Conservation (phyloP, 331 rosid species). For the Acacia pycnantha region DNA sequence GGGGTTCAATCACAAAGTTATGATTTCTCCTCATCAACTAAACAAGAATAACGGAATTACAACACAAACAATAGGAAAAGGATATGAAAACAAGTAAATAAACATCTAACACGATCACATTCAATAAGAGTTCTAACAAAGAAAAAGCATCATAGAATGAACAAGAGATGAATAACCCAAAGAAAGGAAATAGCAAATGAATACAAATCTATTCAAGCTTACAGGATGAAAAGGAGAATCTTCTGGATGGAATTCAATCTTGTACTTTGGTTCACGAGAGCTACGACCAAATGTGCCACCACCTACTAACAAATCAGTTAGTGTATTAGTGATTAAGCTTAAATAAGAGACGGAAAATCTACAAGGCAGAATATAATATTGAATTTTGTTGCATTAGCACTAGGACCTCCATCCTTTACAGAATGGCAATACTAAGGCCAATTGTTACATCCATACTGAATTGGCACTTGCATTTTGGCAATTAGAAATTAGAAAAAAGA, state of each 20-base stretch:
- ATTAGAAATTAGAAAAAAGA: too few relatives aligned
- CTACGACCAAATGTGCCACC: constrained; percentile 73
- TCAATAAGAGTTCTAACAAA: not conserved
- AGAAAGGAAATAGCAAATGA: not conserved
- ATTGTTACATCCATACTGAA: too few relatives aligned
- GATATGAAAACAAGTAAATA: not conserved
- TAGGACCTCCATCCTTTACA: not conserved
- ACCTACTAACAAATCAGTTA: constrained; percentile 42
- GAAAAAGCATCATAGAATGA: not conserved
- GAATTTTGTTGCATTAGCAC: not conserved
- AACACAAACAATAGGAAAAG: not conserved
- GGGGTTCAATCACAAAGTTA: not conserved
- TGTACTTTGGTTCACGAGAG: constrained; percentile 88
- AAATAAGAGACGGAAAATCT: not conserved
- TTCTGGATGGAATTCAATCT: constrained; percentile 76
- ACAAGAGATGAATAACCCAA: not conserved
- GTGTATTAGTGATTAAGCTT: not conserved
- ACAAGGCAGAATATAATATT: not conserved
- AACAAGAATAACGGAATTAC: not conserved
- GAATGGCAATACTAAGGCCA: too few relatives aligned
- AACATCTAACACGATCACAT: not conserved
- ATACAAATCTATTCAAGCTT: constrained; percentile 24
- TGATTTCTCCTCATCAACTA: not conserved
- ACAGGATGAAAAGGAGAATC: constrained; percentile 83
- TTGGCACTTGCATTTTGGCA: too few relatives aligned